Percentiles rank a stretch among this genome's conserved stretches.
Evolutionary conservation across 164 flowering plant genomes (phyloP).

Genomic region (Nymphaea thermarum): DNA sequence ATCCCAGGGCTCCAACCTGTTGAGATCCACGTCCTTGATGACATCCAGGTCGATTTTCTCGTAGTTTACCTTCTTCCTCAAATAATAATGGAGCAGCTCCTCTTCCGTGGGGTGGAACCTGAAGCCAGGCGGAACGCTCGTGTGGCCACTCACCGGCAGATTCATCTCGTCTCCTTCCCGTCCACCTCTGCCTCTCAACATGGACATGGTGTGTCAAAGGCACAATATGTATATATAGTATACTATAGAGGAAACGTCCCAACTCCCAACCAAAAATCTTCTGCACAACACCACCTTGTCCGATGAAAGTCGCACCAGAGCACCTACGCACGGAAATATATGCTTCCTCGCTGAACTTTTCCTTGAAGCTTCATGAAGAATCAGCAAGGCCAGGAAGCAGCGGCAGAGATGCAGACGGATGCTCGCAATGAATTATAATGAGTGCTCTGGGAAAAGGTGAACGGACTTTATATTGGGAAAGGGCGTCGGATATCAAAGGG

Average conservation of each 20-base stretch:
- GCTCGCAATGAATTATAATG: too few relatives aligned
- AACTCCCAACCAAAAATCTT: not conserved
- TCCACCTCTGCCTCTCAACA: too few relatives aligned
- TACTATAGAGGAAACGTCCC: not conserved
- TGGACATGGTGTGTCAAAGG: not conserved
- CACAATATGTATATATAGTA: not conserved
- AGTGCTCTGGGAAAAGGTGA: too few relatives aligned
- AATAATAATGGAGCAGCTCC: slow-evolving; percentile 14
- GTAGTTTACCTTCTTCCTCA: slow-evolving; percentile 14
- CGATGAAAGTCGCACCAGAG: not conserved
- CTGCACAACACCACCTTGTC: not conserved
- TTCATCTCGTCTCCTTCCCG: not conserved
- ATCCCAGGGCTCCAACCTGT: slow-evolving; percentile 18
- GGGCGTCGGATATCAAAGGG: too few relatives aligned
- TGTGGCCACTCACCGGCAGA: not conserved
- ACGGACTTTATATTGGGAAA: too few relatives aligned
- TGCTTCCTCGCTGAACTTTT: not conserved
- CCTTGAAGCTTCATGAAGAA: too few relatives aligned
- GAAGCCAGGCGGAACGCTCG: slow-evolving; percentile 14
- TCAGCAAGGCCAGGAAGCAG: too few relatives aligned
- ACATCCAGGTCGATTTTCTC: slow-evolving; percentile 15
- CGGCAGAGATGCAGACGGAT: too few relatives aligned
- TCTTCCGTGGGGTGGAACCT: slow-evolving; percentile 18
- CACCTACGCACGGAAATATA: not conserved
- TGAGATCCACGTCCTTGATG: slow-evolving; percentile 16